Evolutionary conservation across 768 basidiomycete species (phyloP), one percentile per base, ranked within the genome.

Genomic region (Hydnomerulius pinastri): DNA sequence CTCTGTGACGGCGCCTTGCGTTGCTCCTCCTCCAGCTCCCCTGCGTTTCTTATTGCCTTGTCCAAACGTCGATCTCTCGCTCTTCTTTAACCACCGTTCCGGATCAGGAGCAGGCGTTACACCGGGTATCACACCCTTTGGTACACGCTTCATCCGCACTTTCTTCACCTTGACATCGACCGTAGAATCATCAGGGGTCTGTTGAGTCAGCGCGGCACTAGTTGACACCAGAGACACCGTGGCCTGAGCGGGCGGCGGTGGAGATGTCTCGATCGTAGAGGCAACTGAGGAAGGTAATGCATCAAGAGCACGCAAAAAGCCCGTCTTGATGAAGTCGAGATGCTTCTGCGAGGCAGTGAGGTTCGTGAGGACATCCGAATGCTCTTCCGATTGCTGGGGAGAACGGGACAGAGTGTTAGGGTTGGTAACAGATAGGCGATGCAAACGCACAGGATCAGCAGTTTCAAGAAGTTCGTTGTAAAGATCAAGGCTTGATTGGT

Each of bases 51-150:
- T 80, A 35, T 77, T 77, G 45, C 75, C 73, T 15, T 74, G 73
- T 30, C 61, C 63, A 64, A 79, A 82, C 23, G 75, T 80, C 12
- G 86, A 78, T 42, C 89, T 75, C 66, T 91, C 88, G 45, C 81
- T 87, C 74, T 90, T 92, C 80, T 92, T 92, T 52, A 92, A 65
- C 90, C 90, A 92, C 54, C 90, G 74, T 66, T 92, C 90, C 21
- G 90, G 89, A 70, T 92, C 90, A 27, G 91, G 90, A 15, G 83
- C 77, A 24, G 90, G 89, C 4, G 90, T 90, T 11, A 89, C 82
- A 17, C 90, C 90, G 15, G 83, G 86, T 21, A 83, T 68, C 18
- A 92, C 85, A n/a, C 86, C 85, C 47, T 79, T 75, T 12, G 90
- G 90, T 15, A 92, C 76, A 62, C 89, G 83, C 54, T 80, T 79